phyloP scores from a whole-genome alignment of 2,329 filamentous ascomycete genomes.

The Xylaria polymorpha region DNA sequence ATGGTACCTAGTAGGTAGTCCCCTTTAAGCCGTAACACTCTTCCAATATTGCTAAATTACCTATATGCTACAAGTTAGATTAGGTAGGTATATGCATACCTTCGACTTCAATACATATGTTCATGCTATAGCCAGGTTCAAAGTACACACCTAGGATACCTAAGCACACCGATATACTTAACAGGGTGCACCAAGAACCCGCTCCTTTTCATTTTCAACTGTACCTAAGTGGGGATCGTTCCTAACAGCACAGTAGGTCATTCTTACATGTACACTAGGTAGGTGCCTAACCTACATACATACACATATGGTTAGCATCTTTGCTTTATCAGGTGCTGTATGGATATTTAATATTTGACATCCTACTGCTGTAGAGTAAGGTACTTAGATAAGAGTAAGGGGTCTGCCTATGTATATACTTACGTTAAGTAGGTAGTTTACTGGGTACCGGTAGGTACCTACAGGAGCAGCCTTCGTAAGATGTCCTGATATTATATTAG shows the following conservation, averaged over 20 bases:
- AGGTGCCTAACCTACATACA: too few species aligned
- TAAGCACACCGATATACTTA: too few species aligned
- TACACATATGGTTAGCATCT: neutral
- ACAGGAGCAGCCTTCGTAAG: neutral
- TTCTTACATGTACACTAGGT: neutral
- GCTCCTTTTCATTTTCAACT: too few species aligned
- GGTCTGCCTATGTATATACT: too few species aligned
- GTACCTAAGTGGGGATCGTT: neutral
- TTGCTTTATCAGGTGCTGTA: neutral
- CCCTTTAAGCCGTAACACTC: neutral
- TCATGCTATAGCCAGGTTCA: neutral
- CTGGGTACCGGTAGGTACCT: too few species aligned
- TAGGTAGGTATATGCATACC: neutral
- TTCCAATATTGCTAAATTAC: neutral
- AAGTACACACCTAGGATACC: neutral
- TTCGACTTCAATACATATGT: neutral
- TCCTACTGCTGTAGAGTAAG: neutral
- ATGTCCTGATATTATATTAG: neutral
- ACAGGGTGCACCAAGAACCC: too few species aligned
- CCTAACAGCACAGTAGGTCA: too few species aligned
- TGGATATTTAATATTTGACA: neutral
- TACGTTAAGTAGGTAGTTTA: too few species aligned
- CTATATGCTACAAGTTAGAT: neutral
- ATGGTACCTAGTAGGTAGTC: too few species aligned
- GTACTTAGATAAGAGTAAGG: too few species aligned